Evolutionary conservation across 2,329 filamentous ascomycete genomes (phyloP).

Genomic region (Lomentospora prolificans): DNA sequence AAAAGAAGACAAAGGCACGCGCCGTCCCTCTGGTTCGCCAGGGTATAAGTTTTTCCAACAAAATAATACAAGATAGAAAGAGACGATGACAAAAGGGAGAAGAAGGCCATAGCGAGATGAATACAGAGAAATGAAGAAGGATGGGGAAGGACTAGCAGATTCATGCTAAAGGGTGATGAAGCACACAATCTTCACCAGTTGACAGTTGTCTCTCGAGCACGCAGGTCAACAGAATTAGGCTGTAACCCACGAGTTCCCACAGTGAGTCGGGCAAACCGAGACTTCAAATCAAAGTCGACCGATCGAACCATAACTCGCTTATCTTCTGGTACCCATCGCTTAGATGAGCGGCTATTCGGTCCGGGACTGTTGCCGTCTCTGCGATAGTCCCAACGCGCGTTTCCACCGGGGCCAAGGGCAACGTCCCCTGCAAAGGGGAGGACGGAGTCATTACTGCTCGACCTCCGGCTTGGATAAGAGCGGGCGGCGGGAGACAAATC

Average conservation of each 20-base stretch:
- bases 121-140: background rate
- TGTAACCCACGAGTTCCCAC: conserved; percentile 45
- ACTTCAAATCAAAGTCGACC: conserved; percentile 46
- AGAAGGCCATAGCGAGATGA: background rate
- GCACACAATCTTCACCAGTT: conserved; percentile 27
- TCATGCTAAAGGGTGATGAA: background rate
- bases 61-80: background rate
- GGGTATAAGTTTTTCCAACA: background rate
- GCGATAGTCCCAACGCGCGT: background rate
- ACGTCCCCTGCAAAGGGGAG: conserved; percentile 23
- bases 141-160: background rate
- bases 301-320: conserved; percentile 46
- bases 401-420: background rate
- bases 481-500: conserved; percentile 13
- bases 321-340: conserved; percentile 34
- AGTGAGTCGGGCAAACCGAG: conserved; percentile 36
- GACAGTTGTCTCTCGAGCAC: conserved; percentile 35
- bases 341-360: conserved; percentile 9
- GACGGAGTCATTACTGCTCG: conserved; percentile 12
- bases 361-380: conserved; percentile 11
- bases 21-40: background rate
- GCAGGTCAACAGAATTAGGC: conserved; percentile 34
- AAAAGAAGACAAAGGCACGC: background rate
- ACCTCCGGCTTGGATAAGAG: background rate
- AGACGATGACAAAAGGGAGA: background rate